These are phyloP conservation scores for Citrus medica DNA, from an alignment of 345 rosid genomes.

Conservation along the genomic window DNA sequence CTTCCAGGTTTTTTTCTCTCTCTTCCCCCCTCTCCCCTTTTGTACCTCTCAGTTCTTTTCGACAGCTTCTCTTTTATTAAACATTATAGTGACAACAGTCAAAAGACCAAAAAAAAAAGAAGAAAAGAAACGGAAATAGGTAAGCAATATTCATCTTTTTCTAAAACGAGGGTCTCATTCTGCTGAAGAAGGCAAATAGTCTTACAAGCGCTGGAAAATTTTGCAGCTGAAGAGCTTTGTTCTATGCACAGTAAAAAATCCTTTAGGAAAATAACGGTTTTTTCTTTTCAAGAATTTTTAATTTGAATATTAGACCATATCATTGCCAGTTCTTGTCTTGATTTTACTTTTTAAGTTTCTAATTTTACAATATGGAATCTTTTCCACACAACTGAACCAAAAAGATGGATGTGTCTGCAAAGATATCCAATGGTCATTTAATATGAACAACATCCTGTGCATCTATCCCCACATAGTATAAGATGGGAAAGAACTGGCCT, in stretches of 20 bases:
- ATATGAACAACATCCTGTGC: background rate
- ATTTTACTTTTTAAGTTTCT: background rate
- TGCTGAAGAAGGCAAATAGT: background rate
- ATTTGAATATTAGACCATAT: background rate
- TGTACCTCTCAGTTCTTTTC: background rate
- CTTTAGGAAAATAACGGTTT: background rate
- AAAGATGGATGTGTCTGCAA: background rate
- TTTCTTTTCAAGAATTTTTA: background rate
- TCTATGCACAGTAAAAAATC: background rate
- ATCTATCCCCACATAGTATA: background rate
- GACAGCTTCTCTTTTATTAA: background rate
- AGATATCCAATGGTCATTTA: background rate
- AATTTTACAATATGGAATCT: background rate
- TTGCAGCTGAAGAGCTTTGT: background rate
- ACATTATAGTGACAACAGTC: background rate
- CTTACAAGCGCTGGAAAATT: background rate
- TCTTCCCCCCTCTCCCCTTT: background rate
- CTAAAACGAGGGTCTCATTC: background rate
- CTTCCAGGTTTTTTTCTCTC: slow-evolving; percentile 69
- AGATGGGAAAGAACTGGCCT: background rate
- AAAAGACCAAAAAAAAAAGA: background rate
- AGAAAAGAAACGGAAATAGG: no score
- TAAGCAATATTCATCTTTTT: background rate
- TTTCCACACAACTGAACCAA: background rate
- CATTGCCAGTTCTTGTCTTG: background rate